Evolutionary conservation across 352 stramenopile species (phyloP), one percentile per base, ranked within the genome.

Genomic region (Globisporangium cylindrosporum): DNA sequence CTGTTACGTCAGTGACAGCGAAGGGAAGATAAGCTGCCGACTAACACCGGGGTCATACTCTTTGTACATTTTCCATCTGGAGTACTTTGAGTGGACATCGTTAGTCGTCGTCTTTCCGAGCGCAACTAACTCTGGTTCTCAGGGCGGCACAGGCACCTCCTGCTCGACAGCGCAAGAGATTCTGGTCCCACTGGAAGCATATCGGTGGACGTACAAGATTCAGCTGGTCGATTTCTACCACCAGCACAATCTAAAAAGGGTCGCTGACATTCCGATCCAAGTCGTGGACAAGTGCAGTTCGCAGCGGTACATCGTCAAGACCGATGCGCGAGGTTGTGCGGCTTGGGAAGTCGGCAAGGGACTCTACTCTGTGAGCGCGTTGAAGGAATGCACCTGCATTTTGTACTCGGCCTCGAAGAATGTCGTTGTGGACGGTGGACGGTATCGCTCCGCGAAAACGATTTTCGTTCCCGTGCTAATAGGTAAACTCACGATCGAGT

Each of bases 71-170:
- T 90, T 89, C 65, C 82, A 92, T 63, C 61, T 78, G n/a, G 82
- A 90, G 32, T 89, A 78, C 62, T 89, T 90, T 54, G 84, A 92
- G 70, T 90, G 84, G 81, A 92, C 77, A 1, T 92, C 81, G 8
- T 65, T 86, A 15, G 67, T 74, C 2, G 76, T 88, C 3, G 64
- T 92, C 4, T 92, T 86, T 38, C 80, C 84, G 6, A 81, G 73
- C 1, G 72, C 80, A 22, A 86, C 78, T 20, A 70, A 67, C 1
- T 78, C 78, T 1, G 80, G 81, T 0, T 60, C 82, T 3, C 84
- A 75, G 49, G 78, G 75, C 2, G 72, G 72, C 1, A 64, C 68
- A 1, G 61, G 76, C 2, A 64, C 62, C 4, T 75, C 72, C 0
- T 75, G 69, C 4, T 73, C 68, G 3, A 69, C 74, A 0, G 67